Percentiles rank a stretch among this genome's conserved stretches.
These are phyloP conservation scores for Hibiscus tridactylites DNA, from an alignment of 345 rosid genomes.

Conservation along the genomic window DNA sequence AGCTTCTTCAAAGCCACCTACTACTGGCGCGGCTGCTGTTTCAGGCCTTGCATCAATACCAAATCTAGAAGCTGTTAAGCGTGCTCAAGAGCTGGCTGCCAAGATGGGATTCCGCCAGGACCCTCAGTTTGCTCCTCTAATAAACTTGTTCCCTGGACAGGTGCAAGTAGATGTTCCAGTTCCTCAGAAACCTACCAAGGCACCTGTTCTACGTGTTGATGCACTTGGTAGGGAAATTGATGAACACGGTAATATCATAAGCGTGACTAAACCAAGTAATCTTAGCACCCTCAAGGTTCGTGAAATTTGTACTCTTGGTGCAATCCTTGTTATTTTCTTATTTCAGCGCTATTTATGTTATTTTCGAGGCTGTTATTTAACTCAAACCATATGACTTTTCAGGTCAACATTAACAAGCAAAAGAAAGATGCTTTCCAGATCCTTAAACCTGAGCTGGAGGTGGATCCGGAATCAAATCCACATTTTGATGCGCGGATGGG, in stretches of 20 bases:
- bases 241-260: conserved; percentile 87
- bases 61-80: conserved; percentile 77
- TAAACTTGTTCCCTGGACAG: conserved; percentile 76
- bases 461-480: conserved; percentile 77
- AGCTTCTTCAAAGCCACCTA: conserved; percentile 29
- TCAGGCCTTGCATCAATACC: conserved; percentile 34
- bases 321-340: neutral
- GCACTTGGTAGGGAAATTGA: conserved; percentile 95
- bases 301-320: neutral
- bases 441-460: conserved; percentile 85
- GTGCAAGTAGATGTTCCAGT: conserved; percentile 37
- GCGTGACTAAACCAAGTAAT: conserved; percentile 73
- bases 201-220: conserved; percentile 86
- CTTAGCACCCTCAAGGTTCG: conserved; percentile 93
- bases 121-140: conserved; percentile 58
- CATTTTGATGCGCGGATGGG: conserved; percentile 82
- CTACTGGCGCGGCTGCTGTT: conserved; percentile 25
- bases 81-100: conserved; percentile 86
- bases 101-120: conserved; percentile 81
- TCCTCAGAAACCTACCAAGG: conserved; percentile 76
- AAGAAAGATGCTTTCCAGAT: conserved; percentile 94
- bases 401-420: conserved; percentile 97
- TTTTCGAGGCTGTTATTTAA: neutral
- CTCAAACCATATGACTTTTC: conserved; percentile 14
- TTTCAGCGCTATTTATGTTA: conserved; percentile 2